Conservation (phyloP, 23 red algal species). For the Agarophyton chilense region DNA sequence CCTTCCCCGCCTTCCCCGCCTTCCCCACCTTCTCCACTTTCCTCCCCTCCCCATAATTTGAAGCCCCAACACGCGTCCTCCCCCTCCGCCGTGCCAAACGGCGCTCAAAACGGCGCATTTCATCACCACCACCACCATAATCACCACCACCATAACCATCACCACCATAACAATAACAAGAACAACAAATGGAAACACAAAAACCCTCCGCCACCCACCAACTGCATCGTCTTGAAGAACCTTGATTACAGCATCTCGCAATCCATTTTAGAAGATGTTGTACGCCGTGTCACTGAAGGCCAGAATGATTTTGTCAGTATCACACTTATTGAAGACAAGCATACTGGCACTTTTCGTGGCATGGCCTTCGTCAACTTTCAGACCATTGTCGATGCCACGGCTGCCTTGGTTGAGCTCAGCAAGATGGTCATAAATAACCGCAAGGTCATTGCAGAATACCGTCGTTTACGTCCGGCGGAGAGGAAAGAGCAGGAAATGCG, state of each 20-base stretch:
- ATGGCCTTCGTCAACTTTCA: slow-evolving; percentile 72
- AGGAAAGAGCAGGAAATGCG: slow-evolving; percentile 34
- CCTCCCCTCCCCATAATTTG: background rate
- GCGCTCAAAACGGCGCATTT: background rate
- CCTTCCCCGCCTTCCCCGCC: too few species aligned
- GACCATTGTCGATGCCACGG: slow-evolving; percentile 39
- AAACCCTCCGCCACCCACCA: slow-evolving; percentile 27
- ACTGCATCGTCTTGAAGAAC: slow-evolving; percentile 61
- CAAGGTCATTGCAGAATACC: slow-evolving; percentile 63
- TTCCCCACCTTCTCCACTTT: background rate
- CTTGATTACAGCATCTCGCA: slow-evolving; percentile 62
- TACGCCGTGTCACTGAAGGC: slow-evolving; percentile 31
- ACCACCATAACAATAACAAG: background rate
- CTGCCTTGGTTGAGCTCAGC: slow-evolving; percentile 53
- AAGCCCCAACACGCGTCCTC: too few species aligned
- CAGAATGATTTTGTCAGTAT: slow-evolving; percentile 56
- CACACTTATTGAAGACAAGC: slow-evolving; percentile 50
- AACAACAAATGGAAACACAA: background rate
- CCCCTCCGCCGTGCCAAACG: background rate
- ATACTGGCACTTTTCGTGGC: slow-evolving; percentile 58
- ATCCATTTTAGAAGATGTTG: slow-evolving; percentile 30
- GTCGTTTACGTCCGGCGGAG: slow-evolving; percentile 40
- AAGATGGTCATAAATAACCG: slow-evolving; percentile 60
- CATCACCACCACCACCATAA: background rate
- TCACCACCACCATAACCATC: background rate